phyloP scores from a whole-genome alignment of 805 yeast genomes.

The Wickerhamiella galacta region DNA sequence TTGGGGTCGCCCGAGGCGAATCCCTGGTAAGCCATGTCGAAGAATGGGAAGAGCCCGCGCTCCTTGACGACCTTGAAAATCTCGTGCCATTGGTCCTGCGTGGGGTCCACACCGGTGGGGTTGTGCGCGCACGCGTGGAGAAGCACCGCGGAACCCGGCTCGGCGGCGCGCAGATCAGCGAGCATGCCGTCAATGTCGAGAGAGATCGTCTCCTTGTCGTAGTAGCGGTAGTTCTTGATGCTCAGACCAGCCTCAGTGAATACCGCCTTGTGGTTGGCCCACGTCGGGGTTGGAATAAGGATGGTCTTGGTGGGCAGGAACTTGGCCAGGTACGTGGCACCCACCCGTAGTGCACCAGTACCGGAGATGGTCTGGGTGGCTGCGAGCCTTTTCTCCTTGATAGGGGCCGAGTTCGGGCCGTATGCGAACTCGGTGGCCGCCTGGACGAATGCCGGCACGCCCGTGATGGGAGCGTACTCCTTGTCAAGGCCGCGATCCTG shows the following conservation, averaged over 20 bases:
- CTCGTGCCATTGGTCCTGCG: slow-evolving; percentile 60
- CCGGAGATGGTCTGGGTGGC: slow-evolving; percentile 86
- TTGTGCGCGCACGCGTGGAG: slow-evolving; percentile 94
- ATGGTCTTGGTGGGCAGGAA: slow-evolving; percentile 35
- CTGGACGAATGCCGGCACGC: slow-evolving; percentile 48
- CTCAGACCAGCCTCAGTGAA: slow-evolving; percentile 57
- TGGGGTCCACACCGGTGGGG: slow-evolving; percentile 92
- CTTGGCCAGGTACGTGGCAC: slow-evolving; percentile 55
- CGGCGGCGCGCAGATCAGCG: slow-evolving; percentile 36
- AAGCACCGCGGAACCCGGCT: slow-evolving; percentile 46
- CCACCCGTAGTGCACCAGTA: slow-evolving; percentile 81
- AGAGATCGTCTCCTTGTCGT: slow-evolving; percentile 41
- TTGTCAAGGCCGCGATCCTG: slow-evolving; percentile 40
- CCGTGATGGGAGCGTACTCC: slow-evolving; percentile 78
- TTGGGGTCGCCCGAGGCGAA: slow-evolving; percentile 73
- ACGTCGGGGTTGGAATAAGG: slow-evolving; percentile 72
- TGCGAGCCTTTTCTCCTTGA: slow-evolving; percentile 50
- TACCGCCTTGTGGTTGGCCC: slow-evolving; percentile 86
- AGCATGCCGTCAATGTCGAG: slow-evolving; percentile 52
- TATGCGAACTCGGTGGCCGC: slow-evolving; percentile 57
- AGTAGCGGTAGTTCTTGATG: slow-evolving; percentile 48
- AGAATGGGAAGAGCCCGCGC: slow-evolving; percentile 54
- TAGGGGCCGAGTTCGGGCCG: slow-evolving; percentile 42
- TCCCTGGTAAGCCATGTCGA: slow-evolving; percentile 94
- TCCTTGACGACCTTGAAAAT: slow-evolving; percentile 47